Percentiles rank a stretch among this genome's conserved stretches.
Evolutionary conservation across 2,329 filamentous ascomycete species (phyloP).

Genomic region (Colletotrichum gloeosporioides): DNA sequence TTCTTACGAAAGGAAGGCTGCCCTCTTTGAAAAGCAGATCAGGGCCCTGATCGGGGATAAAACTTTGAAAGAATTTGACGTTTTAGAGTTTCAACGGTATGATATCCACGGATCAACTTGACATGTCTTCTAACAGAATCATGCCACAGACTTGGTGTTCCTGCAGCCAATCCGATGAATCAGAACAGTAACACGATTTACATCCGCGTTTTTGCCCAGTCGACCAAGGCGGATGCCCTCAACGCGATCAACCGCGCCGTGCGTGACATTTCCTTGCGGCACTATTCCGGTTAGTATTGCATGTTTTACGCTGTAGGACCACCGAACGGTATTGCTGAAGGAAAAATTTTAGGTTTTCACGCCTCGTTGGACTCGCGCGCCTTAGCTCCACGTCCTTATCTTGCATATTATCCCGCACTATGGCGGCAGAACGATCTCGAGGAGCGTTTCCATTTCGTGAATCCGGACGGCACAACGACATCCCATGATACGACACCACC

Average conservation of each 20-base stretch:
- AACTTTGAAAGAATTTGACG: background rate
- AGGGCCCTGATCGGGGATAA: background rate
- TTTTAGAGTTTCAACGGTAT: background rate
- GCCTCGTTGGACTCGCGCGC: background rate
- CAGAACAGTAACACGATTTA: background rate
- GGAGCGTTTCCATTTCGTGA: background rate
- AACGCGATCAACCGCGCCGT: background rate
- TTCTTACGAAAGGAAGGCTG: slow-evolving; percentile 42
- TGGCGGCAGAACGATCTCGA: background rate
- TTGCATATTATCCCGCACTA: background rate
- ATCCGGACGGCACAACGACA: background rate
- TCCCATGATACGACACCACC: background rate
- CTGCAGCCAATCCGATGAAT: background rate
- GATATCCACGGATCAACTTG: background rate
- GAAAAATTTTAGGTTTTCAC: background rate
- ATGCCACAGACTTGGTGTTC: background rate
- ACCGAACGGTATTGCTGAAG: background rate
- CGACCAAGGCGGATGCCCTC: background rate
- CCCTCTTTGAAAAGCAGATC: background rate
- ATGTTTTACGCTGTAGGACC: background rate
- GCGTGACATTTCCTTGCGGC: background rate
- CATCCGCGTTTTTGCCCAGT: background rate
- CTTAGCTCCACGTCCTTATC: background rate
- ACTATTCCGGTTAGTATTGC: background rate
- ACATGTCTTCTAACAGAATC: background rate